Evolutionary conservation across 495 filamentous ascomycete species (phyloP).

Genomic region (Staphylotrichum longicolle): DNA sequence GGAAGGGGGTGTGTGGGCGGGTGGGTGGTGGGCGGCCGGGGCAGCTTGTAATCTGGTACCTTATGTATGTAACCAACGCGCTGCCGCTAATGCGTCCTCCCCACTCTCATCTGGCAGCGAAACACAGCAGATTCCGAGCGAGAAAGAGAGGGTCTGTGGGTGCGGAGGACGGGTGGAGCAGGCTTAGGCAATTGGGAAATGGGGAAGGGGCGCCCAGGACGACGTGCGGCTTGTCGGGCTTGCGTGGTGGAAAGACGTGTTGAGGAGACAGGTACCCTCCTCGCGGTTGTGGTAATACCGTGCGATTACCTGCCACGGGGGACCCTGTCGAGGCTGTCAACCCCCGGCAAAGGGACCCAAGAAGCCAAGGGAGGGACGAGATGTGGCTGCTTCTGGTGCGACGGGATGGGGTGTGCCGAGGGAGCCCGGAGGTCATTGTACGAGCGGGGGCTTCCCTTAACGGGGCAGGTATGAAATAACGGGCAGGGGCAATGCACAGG

Average conservation of each 20-base stretch:
- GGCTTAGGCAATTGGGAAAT: background rate
- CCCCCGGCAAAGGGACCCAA: constrained; percentile 5
- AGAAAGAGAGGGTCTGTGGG: constrained; percentile 8
- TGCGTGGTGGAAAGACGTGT: background rate
- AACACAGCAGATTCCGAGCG: background rate
- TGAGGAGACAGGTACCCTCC: constrained; percentile 2
- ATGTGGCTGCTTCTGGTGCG: background rate
- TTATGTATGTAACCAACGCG: constrained; percentile 17
- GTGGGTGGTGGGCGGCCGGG: background rate
- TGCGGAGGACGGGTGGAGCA: constrained; percentile 11
- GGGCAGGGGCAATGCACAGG: background rate
- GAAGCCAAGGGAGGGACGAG: background rate
- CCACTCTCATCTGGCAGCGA: constrained; percentile 25
- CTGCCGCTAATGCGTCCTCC: constrained; percentile 26
- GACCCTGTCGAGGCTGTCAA: constrained; percentile 1
- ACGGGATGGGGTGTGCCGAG: constrained; percentile 14
- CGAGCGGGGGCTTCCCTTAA: no score
- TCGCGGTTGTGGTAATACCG: background rate
- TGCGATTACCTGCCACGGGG: background rate
- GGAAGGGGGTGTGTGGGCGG: background rate
- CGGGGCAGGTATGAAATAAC: no score
- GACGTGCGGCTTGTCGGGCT: background rate
- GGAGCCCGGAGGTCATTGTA: no score
- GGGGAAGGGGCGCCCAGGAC: background rate
- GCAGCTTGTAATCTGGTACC: constrained; percentile 2